Evolutionary conservation across 768 basidiomycete genomes (phyloP), one percentile per base, ranked within the genome.

Genomic region (Chalciporus chontae): DNA sequence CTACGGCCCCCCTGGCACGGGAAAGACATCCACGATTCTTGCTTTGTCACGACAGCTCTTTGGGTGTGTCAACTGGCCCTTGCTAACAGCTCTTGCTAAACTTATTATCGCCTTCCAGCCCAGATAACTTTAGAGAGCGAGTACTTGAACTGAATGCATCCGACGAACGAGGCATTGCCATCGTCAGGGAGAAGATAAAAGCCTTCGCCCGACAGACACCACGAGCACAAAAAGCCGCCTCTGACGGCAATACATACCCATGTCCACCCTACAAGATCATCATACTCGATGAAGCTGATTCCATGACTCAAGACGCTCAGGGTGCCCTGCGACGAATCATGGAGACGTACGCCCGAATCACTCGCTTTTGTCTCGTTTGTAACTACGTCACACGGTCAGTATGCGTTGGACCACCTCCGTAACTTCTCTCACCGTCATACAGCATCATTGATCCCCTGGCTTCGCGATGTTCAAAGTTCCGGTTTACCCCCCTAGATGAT

Each of bases 241-340:
- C 85, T 0, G 87, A 90, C 55, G 84, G 84, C 19, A 88, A 88
- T 62, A 78, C 75, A 38, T 98, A 97, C 64, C 95, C 94, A 39
- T 95, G 90, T 66, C 96, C 96, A 13, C 96, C 96, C 0, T 99
- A 91, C 76, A 99, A 99, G 67, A 95, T 99, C 56, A 87, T 99
- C 64, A 98, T 99, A 54, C 81, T 99, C 21, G 96, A 99, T 61
- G 96, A 99, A 71, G 96, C 96, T 18, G 96, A 99, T 68, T 95
- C 93, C 5, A 99, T 99, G 96, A 99, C 96, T 5, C 95, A 98
- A 71, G 96, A 99, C 64, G 96, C 96, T 5, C 96, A 99, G 67
- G 94, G 88, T 29, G 96, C 96, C 0, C 74, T 99, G 36, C 79
- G 96, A 37, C 82, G 96, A n/a, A 98, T 98, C 65, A 99, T 99